phyloP scores from a whole-genome alignment of 176 grass and related monocot genomes.

The Oryza officinalis region DNA sequence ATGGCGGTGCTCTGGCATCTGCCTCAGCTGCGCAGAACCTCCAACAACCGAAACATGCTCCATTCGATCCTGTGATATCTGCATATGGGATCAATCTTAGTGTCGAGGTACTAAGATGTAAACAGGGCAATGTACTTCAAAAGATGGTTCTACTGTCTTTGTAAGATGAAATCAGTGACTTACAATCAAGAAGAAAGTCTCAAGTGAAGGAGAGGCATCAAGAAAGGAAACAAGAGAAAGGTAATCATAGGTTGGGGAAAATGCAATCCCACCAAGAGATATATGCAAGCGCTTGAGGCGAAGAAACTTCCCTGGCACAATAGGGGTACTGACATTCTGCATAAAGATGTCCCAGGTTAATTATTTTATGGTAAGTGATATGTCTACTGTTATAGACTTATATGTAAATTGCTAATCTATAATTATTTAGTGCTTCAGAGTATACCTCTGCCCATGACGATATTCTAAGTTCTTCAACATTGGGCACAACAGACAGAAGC shows the following conservation, averaged over 20 bases:
- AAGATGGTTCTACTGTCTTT: background rate
- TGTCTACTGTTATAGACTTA: too few relatives aligned
- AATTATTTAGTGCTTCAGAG: background rate
- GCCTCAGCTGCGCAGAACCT: background rate
- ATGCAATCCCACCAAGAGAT: background rate
- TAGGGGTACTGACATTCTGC: background rate
- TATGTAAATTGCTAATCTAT: background rate
- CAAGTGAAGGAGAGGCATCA: constrained; percentile 14
- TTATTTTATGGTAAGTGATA: background rate
- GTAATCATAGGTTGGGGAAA: background rate
- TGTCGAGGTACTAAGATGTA: background rate
- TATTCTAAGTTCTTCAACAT: background rate
- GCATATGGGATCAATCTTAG: too few relatives aligned
- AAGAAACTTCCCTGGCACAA: background rate
- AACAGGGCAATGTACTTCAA: background rate
- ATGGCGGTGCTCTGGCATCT: background rate
- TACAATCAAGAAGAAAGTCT: constrained; percentile 1
- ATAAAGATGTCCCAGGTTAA: background rate
- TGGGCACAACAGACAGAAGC: background rate
- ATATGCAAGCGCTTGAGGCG: background rate
- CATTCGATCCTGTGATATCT: background rate
- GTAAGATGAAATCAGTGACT: background rate
- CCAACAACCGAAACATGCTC: background rate
- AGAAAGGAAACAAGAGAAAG: constrained; percentile 16
- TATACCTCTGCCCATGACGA: background rate